Base-by-base conservation (phyloP, 2,329 filamentous ascomycete species). In the Exophiala bonariae region DNA sequence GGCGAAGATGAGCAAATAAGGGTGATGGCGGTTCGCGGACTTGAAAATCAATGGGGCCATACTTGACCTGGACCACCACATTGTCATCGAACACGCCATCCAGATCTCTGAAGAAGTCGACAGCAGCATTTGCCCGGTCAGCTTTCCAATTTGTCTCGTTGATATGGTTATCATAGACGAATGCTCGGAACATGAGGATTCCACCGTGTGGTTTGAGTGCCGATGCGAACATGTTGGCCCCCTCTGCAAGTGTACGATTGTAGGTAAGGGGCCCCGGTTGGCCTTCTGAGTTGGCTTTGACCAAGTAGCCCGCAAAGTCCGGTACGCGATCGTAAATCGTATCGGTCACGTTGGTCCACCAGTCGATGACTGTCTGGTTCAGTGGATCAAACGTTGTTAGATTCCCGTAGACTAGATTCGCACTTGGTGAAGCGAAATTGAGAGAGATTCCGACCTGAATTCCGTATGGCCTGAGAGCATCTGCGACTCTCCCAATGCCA, bases 31-130 rank as follows among this genome's bases (percentile, higher is more conserved):
- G 80, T 61, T 87, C 85, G 28, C 85, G 78, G 9, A 87, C 81
- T 58, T 87, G 85, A 63, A 88, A 87, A 60, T 88, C 85, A 49
- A 87, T 87, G 0, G 85, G 83, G 0, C 85, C 85, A 52, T 84
- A 86, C 64, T 88, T 89, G 65, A 88, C 82, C 61, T 89, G 85
- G 2, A 88, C 74, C 0, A 88, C 74, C 0, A 87, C 83, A 37
- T 88, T 88, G 36, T 83, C 80, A 17, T 84, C 80, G 47, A 88
- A 88, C 49, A 82, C 63, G 4, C 74, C 78, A 57, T 88, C 85
- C 0, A 87, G 73, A 1, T 73, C 71, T 13, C 79, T 70, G 63
- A 88, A 87, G 64, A 79, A 86, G 1, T 87, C 72, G 0, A 86
- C 81, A 0, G 82, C 83, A 0, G 83, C 85, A 44, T 86, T 87